phyloP scores from a whole-genome alignment of 2,329 filamentous ascomycete genomes.

The Diaporthe sp. region DNA sequence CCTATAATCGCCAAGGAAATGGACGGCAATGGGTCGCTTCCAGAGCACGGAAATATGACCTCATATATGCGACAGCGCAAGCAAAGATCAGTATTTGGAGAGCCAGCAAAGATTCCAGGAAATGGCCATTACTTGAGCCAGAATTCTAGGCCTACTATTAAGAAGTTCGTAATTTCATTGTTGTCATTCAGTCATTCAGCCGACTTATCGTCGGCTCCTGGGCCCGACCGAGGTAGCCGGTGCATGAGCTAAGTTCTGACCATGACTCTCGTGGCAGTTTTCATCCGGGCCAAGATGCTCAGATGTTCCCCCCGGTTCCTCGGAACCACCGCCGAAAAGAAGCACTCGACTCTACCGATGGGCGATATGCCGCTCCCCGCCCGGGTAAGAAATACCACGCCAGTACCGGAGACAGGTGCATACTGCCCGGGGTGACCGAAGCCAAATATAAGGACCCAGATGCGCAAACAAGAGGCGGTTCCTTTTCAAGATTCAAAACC shows the following conservation, averaged over 20 bases:
- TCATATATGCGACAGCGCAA: neutral
- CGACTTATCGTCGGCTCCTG: too few relatives aligned
- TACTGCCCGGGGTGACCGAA: neutral
- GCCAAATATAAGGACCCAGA: neutral
- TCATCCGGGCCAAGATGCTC: too few relatives aligned
- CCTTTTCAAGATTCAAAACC: neutral
- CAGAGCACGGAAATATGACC: neutral
- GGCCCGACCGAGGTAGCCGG: too few relatives aligned
- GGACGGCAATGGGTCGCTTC: neutral
- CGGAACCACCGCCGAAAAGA: too few relatives aligned
- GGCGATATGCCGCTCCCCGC: too few relatives aligned
- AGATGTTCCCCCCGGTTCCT: too few relatives aligned
- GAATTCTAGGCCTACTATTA: too few relatives aligned
- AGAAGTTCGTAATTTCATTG: too few relatives aligned
- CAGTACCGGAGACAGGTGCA: neutral
- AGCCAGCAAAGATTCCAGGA: too few relatives aligned
- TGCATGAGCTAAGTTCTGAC: too few relatives aligned
- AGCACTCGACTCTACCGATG: neutral
- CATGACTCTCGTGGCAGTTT: neutral
- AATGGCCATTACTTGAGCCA: neutral
- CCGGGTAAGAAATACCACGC: neutral
- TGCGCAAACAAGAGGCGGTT: accelerated
- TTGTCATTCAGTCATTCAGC: too few relatives aligned
- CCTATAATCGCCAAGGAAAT: neutral
- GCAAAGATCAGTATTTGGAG: neutral